Percentiles rank a stretch among this genome's conserved stretches.
Conservation (phyloP, 139 green algal genomes). For the Chlamydomonas incerta region DNA sequence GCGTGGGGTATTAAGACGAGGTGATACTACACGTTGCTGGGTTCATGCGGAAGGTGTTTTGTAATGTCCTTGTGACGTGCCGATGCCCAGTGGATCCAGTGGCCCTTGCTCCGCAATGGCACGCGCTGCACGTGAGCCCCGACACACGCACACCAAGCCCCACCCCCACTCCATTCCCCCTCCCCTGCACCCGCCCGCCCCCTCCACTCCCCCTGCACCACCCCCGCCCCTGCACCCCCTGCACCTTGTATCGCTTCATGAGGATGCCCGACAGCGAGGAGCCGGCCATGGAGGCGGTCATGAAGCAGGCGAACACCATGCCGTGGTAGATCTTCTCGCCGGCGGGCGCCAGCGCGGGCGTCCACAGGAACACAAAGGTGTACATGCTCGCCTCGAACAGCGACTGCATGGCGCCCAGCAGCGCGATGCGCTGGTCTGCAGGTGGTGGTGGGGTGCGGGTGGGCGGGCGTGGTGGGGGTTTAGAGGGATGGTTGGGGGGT, state of each 20-base stretch:
- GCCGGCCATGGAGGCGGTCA: constrained; percentile 90
- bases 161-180: too few relatives aligned
- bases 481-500: neutral
- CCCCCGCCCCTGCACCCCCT: neutral
- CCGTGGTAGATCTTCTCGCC: constrained; percentile 93
- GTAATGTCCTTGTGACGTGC: too few relatives aligned
- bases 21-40: too few relatives aligned
- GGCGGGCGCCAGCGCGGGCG: constrained; percentile 89
- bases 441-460: neutral
- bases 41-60: too few relatives aligned
- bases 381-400: constrained; percentile 99
- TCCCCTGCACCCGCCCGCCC: too few relatives aligned
- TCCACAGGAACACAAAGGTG: constrained; percentile 99
- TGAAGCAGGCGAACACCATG: constrained; percentile 98
- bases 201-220: too few relatives aligned
- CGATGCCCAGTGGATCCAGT: too few relatives aligned
- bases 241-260: constrained; percentile 59
- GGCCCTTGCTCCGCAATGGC: too few relatives aligned
- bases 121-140: neutral
- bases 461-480: neutral
- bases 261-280: constrained; percentile 55
- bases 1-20: too few relatives aligned
- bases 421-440: constrained; percentile 79
- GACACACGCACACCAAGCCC: too few relatives aligned
- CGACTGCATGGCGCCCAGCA: constrained; percentile 87